Evolutionary conservation across 768 basidiomycete genomes (phyloP).

Genomic region (Auricularia cornea): DNA sequence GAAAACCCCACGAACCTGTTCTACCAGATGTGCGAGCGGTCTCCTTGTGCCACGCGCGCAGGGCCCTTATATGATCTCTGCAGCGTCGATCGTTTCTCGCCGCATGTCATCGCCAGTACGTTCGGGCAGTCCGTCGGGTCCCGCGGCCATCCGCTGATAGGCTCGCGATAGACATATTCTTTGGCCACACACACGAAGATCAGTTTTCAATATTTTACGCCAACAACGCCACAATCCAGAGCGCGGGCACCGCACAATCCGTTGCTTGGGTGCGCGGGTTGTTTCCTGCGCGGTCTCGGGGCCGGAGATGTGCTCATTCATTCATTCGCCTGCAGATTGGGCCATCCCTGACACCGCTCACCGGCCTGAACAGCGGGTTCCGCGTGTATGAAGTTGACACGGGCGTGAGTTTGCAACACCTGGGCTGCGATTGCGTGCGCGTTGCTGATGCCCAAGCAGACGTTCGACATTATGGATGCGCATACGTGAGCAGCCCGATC

Average conservation of each 20-base stretch:
- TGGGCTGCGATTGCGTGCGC: neutral
- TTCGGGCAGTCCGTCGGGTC: neutral
- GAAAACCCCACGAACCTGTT: conserved; percentile 42
- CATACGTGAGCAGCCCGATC: conserved; percentile 47
- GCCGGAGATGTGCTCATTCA: too few species aligned
- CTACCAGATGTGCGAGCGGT: conserved; percentile 17
- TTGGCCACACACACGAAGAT: conserved; percentile 71
- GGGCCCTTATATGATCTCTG: too few species aligned
- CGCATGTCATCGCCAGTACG: conserved; percentile 6
- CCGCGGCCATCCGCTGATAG: neutral
- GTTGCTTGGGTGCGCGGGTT: conserved; percentile 46
- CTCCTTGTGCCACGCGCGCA: too few species aligned
- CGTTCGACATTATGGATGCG: conserved; percentile 70
- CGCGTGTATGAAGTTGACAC: conserved; percentile 66
- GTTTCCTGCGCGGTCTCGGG: too few species aligned
- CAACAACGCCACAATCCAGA: conserved; percentile 59
- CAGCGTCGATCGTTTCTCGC: conserved; percentile 17
- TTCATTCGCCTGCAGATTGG: conserved; percentile 40
- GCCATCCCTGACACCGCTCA: conserved; percentile 62
- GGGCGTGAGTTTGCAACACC: conserved; percentile 33
- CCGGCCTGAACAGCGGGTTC: conserved; percentile 70
- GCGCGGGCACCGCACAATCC: conserved; percentile 45
- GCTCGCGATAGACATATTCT: conserved; percentile 51
- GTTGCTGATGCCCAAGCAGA: conserved; percentile 30
- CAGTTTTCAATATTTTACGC: conserved; percentile 66